phyloP scores from a whole-genome alignment of 441 rosid species.

The Populus hybrid region DNA sequence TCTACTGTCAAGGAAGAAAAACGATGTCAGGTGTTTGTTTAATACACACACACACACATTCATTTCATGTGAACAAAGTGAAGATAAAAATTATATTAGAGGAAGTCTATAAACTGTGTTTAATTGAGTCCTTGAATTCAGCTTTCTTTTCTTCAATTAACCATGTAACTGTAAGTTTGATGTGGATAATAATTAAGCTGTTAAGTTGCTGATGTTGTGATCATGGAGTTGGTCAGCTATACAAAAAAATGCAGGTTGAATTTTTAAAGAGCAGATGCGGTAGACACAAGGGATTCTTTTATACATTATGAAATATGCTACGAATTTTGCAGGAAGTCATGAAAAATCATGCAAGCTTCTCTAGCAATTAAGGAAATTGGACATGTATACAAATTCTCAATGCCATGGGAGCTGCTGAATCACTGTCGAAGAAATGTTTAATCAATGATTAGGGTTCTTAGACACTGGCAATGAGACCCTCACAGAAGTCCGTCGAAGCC shows the following conservation, averaged over 20 bases:
- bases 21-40: not conserved
- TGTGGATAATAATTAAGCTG: not conserved
- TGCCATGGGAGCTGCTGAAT: not conserved
- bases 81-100: too few species aligned
- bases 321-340: not conserved
- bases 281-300: not conserved
- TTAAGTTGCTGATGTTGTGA: not conserved
- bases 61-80: not conserved
- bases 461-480: conserved; percentile 22
- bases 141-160: not conserved
- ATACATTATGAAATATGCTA: not conserved
- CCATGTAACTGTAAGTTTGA: not conserved
- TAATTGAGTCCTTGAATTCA: not conserved
- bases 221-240: not conserved
- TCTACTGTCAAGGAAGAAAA: too few species aligned
- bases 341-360: conserved; percentile 1
- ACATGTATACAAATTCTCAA: conserved; percentile 6
- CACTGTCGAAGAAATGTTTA: not conserved
- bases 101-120: not conserved
- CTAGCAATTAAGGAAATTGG: not conserved
- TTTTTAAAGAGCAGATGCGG: not conserved
- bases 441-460: not conserved
- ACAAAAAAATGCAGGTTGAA: not conserved
- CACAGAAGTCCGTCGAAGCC: conserved; percentile 52
- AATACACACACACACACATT: not conserved